Base-by-base conservation (phyloP, 202 grass and related monocot species). In the Dendrocalamus latiflorus region DNA sequence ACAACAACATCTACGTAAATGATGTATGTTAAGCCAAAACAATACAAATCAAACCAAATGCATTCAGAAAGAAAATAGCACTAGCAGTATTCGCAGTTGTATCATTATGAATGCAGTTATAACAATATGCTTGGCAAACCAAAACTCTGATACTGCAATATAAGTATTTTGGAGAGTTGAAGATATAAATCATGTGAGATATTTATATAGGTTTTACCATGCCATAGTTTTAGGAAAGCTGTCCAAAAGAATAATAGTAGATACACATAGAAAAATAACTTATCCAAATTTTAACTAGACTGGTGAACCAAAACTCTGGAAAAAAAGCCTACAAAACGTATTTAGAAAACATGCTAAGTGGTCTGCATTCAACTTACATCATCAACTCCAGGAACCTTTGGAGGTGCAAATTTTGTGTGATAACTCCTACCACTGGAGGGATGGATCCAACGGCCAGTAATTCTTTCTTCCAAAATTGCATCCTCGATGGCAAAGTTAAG, bases 391-490 rank as follows among this genome's bases (percentile, higher is more conserved):
- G 62, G 83, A 80, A 64, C 68, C 83, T 93, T 93, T 9, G 90
- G 90, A 64, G 88, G 88, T 65, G 88, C 85, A 83, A 90, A 96
- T 73, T 93, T 96, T 50, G 90, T 82, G 71, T 96, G 93, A 36
- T 96, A 96, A 77, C 63, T 91, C 79, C 93, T 92, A 24, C 93
- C 90, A 87, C 88, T 96, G 11, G 90, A 20, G 1, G 80, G 68
- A 45, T 96, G 90, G 49, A 96, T 96, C 93, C 93, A 93, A 28
- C 90, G 90, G 16, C 93, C 86, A 86, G 93, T 96, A 30, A 96
- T 96, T 72, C 90, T 78, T 87, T 96, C 93, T 80, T 96, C 93
- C 80, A 96, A 78, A 57, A 96, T 93, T 24, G 33, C 42, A 86
- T 93, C 93, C 74, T 93, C 86, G 77, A 96, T 93, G 49, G 88